Evolutionary conservation across 2,329 filamentous ascomycete species (phyloP).

Genomic region (Dactylellina sp.): DNA sequence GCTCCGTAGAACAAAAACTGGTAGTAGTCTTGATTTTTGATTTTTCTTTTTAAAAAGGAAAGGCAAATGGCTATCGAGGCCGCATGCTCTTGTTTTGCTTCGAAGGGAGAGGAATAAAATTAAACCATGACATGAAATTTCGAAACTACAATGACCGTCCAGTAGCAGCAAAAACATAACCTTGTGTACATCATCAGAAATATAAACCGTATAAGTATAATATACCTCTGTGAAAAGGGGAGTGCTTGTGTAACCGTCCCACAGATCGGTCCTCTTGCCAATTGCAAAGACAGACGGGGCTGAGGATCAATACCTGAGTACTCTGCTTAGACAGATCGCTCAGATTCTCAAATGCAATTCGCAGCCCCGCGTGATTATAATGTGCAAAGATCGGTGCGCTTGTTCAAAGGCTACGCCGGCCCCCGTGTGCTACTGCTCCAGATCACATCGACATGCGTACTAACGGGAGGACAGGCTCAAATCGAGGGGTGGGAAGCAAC

Average conservation of each 20-base stretch:
- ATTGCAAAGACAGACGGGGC: not conserved
- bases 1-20: no score
- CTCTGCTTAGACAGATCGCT: not conserved
- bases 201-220: not conserved
- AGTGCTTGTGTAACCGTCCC: conserved; percentile 26
- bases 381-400: not conserved
- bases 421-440: conserved; percentile 30
- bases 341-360: not conserved
- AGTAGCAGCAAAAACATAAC: conserved; percentile 3
- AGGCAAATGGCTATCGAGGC: not conserved
- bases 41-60: not conserved
- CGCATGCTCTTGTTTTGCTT: no score
- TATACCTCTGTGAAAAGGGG: conserved; percentile 3
- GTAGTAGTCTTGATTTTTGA: no score
- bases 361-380: conserved; percentile 2
- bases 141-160: conserved; percentile 1
- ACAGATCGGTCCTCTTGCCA: conserved; percentile 33
- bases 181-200: conserved; percentile 32
- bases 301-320: no score
- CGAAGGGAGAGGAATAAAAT: not conserved
- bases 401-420: not conserved
- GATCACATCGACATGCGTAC: conserved; percentile 41
- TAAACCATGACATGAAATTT: not conserved
- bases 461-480: conserved; percentile 20
- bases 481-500: conserved; percentile 23